Conservation (phyloP, 371 early-diverging fungal species). For the Coemansia sp. region DNA sequence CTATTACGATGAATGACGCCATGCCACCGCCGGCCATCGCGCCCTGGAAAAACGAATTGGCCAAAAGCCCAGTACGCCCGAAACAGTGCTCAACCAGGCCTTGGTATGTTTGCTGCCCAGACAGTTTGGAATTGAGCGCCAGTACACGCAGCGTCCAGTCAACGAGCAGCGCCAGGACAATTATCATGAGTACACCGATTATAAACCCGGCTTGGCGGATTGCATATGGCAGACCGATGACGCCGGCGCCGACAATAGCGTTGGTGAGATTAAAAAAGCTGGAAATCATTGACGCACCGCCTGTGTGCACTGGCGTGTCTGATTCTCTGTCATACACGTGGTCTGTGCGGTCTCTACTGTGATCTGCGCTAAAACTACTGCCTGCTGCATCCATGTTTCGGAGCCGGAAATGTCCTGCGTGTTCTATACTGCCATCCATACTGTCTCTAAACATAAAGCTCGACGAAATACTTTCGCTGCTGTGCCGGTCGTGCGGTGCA, state of each 20-base stretch:
- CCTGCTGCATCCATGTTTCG: conserved; percentile 3
- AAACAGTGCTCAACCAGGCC: conserved; percentile 73
- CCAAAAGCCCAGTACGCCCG: conserved; percentile 67
- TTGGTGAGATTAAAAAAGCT: conserved; percentile 72
- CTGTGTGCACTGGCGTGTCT: background rate
- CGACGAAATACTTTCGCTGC: conserved; percentile 6
- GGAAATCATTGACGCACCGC: conserved; percentile 45
- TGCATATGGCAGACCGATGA: conserved; percentile 65
- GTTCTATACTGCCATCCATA: background rate
- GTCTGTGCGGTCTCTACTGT: conserved; percentile 16
- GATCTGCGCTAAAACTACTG: conserved; percentile 10
- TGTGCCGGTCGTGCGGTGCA: conserved; percentile 13
- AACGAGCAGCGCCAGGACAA: conserved; percentile 65
- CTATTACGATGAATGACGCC: conserved; percentile 78
- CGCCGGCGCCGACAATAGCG: conserved; percentile 75
- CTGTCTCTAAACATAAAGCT: conserved; percentile 1
- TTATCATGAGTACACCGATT: conserved; percentile 62
- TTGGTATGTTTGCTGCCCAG: conserved; percentile 72
- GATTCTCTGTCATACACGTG: background rate
- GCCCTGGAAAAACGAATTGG: conserved; percentile 75
- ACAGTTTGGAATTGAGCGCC: conserved; percentile 66
- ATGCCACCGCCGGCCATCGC: conserved; percentile 82
- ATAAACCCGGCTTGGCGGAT: conserved; percentile 65
- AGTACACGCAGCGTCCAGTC: conserved; percentile 78
- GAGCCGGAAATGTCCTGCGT: conserved; percentile 7